Evolutionary conservation across 768 basidiomycete genomes (phyloP).

Genomic region (Lactarius evosmus): DNA sequence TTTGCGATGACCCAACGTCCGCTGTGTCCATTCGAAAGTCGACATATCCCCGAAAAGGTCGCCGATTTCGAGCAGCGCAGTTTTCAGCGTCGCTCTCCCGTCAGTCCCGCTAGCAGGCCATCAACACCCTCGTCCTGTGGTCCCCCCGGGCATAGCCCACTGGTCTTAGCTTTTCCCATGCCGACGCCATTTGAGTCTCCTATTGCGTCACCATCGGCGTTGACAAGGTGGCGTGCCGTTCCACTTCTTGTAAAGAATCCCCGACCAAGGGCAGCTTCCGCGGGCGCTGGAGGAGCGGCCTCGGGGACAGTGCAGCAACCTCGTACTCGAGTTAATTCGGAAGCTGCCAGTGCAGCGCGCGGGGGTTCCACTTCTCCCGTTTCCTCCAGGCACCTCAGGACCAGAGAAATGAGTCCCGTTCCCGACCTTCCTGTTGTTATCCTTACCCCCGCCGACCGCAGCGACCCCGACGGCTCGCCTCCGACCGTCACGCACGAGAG

Average conservation of each 20-base stretch:
- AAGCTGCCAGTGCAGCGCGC: not conserved
- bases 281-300: not conserved
- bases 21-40: constrained; percentile 3
- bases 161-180: too few species aligned
- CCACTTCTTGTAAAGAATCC: too few species aligned
- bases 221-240: not conserved
- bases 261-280: not conserved
- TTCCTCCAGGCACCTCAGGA: not conserved
- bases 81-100: not conserved
- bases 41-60: not conserved
- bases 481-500: not conserved
- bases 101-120: not conserved
- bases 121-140: not conserved
- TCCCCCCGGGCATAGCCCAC: not conserved
- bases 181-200: too few species aligned
- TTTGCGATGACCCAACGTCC: not conserved
- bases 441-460: not conserved
- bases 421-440: not conserved
- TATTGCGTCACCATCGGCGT: too few species aligned
- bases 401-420: not conserved
- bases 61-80: not conserved
- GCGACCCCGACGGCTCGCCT: not conserved
- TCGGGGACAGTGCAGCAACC: not conserved
- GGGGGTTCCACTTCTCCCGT: not conserved
- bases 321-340: not conserved